Evolutionary conservation across 345 rosid genomes (phyloP), one percentile per base, ranked within the genome.

Genomic region (Sapria himalayana): DNA sequence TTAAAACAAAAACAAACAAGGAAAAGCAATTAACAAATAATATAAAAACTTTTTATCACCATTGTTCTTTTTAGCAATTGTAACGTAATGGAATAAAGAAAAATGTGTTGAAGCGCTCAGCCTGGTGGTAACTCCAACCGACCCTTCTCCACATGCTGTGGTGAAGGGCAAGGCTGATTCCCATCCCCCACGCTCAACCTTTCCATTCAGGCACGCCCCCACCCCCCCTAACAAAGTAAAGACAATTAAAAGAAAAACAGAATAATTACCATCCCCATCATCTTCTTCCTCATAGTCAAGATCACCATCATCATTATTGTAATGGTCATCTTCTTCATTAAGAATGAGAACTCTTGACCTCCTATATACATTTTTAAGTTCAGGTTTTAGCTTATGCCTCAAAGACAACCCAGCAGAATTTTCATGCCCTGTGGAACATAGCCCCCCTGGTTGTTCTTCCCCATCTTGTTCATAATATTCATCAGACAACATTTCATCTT

Each of bases 401-500:
- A 80, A 63, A 55, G 55, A 77, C 46, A 55, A 52, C 37, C 62
- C 85, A 37, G 46, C 37, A 44, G 89, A 58, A 46, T 68, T 62
- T 54, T 45, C 58, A 55, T 69, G 52, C 42, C 70, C 74, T 62
- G 67, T 64, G 42, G 67, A 71, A 33, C 59, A 79, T 59, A 66
- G 51, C 6, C 72, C 70, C 49, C 84, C 96, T 39, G 81, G 75
- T 55, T 75, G 96, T 48, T 77, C 79, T 64, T 84, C 96, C 50
- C 94, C 96, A 66, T 80, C 99, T 65, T 84, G 99, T 70, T 91
- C 99, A 45, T 91, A 91, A 60, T 91, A 91, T 58, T 91, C 99
- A 67, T 91, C 99, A 42, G 99, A 91, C 64, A 80, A 60, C 99
- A 91, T 91, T 57, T 91, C 99, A 50, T 91, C 96, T 10, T 92